Base-by-base conservation (phyloP, 306 rosid species). In the Gastrolobium villosum region DNA sequence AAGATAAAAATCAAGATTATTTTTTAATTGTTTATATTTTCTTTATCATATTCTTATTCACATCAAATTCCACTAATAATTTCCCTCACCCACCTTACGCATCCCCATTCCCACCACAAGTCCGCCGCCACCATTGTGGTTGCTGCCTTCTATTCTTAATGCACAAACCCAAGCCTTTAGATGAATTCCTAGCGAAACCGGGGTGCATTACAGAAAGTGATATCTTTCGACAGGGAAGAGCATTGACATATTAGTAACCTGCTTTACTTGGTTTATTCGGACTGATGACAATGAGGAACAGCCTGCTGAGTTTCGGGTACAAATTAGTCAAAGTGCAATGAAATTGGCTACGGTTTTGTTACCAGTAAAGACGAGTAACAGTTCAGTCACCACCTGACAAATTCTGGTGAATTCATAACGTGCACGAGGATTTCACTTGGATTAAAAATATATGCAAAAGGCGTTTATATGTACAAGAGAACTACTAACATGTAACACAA, bases 401-500 rank as follows among this genome's bases (percentile, higher is more conserved):
- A 46, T 66, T 64, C 5, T 60, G 41, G 56, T 37, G 75, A 34
- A 72, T 65, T 73, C 65, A 77, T 73, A 65, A 77, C 83, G 72
- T 46, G 75, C 57, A 76, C 56, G 28, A 72, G 65, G 65, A 81
- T 67, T 78, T 72, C 40, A 73, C 78, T 77, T 77, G 79, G 71
- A 84, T 79, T 54, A 75, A 74, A 57, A 60, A 60, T 62, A 63
- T 81, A 63, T 57, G 72, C 32, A 31, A 61, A 52, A 67, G 60
- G 15, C 4, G 62, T 44, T 70, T 62, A 62, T 74, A 75, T 86
- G 34, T 82, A 86, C 82, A 82, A 65, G 64, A 82, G 37, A 79
- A 50, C 86, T 75, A 55, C 76, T 20, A 41, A 41, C 77, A 48
- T 10, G 84, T 78, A 76, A 79, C 78, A 83, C 73, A 68, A 48